Evolutionary conservation across 768 basidiomycete species (phyloP), one percentile per base, ranked within the genome.

Genomic region (Mycena filopes): DNA sequence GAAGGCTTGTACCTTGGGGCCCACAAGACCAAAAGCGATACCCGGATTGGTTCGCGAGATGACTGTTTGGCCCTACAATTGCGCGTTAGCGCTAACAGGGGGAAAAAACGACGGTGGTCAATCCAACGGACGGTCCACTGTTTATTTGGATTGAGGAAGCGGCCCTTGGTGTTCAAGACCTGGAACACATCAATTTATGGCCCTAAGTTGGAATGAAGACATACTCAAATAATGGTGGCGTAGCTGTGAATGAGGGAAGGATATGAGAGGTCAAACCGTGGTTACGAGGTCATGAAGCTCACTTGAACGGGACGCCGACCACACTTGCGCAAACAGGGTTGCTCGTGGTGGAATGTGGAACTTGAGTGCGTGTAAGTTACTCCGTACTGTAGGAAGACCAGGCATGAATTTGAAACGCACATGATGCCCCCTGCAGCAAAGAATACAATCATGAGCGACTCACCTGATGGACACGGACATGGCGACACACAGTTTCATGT

Each of bases 11-110:
- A 58, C 66, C 65, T 68, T 66, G 0, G 73, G 73, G 12, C 73
- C 73, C 11, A 74, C 69, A 20, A 74, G 68, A 11, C 63, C 73
- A 47, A 74, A 74, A 0, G 73, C 55, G 15, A 74, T 74, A 23
- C 71, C 68, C 46, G 72, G 73, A 56, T 74, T 74, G 64, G 72
- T 69, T 15, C 72, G 66, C 1, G 73, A 72, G 16, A 74, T 74
- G 8, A 74, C 68, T 1, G 62, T 71, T 71, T 72, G 71, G 31
- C 73, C 73, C 72, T 73, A 29, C 6, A 16, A 36, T 11, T 15
- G 10, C 2, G 5, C 10, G 2, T 2, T 36, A 36, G 15, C 10
- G 3, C 9, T 10, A 2, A 36, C 3, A 15, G 36, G 15, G 15
- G 10, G 15, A 15, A 36, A 9, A 2, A 11, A n/a, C n/a, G n/a